A percentile compares a stretch with the other conserved stretches of the same genome.
Conservation (phyloP, 371 early-diverging fungal species). For the Mucor ambiguus region DNA sequence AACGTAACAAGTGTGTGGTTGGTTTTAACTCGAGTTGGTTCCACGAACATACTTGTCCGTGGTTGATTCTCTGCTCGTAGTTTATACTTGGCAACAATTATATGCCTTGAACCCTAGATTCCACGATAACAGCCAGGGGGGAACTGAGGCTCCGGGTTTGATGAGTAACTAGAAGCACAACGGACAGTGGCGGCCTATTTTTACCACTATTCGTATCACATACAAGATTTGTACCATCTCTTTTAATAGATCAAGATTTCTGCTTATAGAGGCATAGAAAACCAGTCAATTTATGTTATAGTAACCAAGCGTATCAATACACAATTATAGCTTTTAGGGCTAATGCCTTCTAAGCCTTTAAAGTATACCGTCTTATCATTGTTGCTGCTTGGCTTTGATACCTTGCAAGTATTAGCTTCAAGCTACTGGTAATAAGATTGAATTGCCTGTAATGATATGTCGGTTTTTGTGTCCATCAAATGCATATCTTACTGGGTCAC, state of each 20-base stretch:
- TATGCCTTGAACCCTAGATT: background rate
- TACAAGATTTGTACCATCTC: background rate
- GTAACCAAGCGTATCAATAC: background rate
- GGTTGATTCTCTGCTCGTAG: background rate
- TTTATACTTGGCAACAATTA: background rate
- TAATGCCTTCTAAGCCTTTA: background rate
- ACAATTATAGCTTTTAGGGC: background rate
- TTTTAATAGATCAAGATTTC: background rate
- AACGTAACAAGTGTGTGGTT: background rate
- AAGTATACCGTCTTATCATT: background rate
- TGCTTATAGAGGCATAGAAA: background rate
- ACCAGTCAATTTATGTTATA: background rate
- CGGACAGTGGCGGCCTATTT: background rate
- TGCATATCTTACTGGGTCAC: background rate
- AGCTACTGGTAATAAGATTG: background rate
- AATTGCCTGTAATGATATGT: background rate
- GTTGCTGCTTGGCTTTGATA: background rate
- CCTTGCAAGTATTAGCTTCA: background rate
- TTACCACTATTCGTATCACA: background rate
- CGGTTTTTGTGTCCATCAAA: background rate
- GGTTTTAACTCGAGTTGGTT: background rate
- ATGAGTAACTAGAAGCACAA: background rate
- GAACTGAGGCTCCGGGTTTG: background rate
- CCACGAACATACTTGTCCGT: background rate
- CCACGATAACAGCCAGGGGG: background rate